Evolutionary conservation across 2,329 filamentous ascomycete species (phyloP).

Genomic region (Claviceps paspali): DNA sequence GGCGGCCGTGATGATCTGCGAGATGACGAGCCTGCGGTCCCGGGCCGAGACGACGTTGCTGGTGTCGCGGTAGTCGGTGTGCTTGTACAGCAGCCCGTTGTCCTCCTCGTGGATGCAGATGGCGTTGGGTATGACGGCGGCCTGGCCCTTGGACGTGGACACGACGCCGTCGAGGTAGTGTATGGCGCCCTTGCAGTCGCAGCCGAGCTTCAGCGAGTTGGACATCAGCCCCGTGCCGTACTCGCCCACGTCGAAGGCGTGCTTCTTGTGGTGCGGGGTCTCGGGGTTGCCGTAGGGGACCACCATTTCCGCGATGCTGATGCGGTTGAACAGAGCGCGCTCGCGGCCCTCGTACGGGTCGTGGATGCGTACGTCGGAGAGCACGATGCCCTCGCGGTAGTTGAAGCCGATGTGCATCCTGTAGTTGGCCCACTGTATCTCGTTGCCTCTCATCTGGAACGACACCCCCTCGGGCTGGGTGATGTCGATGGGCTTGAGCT

Average conservation of each 20-base stretch:
- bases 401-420: constrained; percentile 59
- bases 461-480: constrained; percentile 26
- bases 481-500: constrained; percentile 23
- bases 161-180: constrained; percentile 25
- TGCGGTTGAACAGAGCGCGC: constrained; percentile 50
- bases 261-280: constrained; percentile 47
- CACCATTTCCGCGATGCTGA: constrained; percentile 56
- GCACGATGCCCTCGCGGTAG: constrained; percentile 52
- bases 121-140: constrained; percentile 47
- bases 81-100: constrained; percentile 48
- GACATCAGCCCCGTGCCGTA: constrained; percentile 49
- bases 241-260: constrained; percentile 56
- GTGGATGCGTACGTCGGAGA: constrained; percentile 55
- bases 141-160: constrained; percentile 30
- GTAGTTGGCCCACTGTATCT: constrained; percentile 49
- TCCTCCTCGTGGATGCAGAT: constrained; percentile 24
- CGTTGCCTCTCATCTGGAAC: constrained; percentile 31
- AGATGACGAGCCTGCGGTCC: constrained; percentile 43
- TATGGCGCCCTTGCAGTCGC: constrained; percentile 51
- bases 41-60: constrained; percentile 41
- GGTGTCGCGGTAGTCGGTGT: constrained; percentile 45
- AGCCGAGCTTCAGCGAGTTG: constrained; percentile 47
- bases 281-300: constrained; percentile 53
- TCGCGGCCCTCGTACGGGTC: constrained; percentile 24
- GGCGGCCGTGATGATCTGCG: constrained; percentile 49